Evolutionary conservation across 1,139 yeast species (phyloP).

Genomic region (Scheffersomyces stambukii): DNA sequence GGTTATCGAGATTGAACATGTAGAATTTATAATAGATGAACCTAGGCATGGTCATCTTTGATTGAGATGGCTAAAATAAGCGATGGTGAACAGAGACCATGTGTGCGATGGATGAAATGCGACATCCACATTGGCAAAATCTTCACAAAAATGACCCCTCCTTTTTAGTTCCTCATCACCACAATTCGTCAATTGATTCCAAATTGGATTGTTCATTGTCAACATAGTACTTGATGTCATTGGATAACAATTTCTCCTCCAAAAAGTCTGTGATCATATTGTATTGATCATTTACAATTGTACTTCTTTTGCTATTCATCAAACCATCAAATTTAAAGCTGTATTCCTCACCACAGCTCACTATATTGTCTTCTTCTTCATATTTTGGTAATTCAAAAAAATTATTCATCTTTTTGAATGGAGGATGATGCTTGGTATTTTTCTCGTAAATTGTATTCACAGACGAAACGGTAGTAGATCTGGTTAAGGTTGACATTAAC

Average conservation of each 20-base stretch:
- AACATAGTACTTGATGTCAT: slow-evolving; percentile 32
- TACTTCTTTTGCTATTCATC: slow-evolving; percentile 4
- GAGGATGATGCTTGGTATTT: slow-evolving; percentile 13
- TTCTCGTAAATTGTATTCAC: slow-evolving; percentile 18
- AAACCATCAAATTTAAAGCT: slow-evolving; percentile 11
- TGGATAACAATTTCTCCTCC: slow-evolving; percentile 37
- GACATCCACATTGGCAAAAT: no score
- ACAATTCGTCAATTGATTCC: no score
- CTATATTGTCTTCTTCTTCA: slow-evolving; percentile 12
- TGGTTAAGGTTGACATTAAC: slow-evolving; percentile 37
- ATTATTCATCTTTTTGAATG: slow-evolving; percentile 8
- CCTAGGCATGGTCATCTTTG: no score
- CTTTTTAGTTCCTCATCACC: no score
- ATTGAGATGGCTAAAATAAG: no score
- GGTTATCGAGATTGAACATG: no score
- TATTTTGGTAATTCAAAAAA: slow-evolving; percentile 28
- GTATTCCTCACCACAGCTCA: slow-evolving; percentile 5
- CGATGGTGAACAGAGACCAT: no score
- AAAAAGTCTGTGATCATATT: slow-evolving; percentile 39
- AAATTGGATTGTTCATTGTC: slow-evolving; percentile 5
- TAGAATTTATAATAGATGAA: no score
- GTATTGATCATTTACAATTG: slow-evolving; percentile 31
- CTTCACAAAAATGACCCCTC: no score
- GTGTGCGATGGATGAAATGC: no score
- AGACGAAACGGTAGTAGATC: slow-evolving; percentile 43